Base-by-base conservation (phyloP, 345 rosid genomes). In the Dipteronia sinensis region DNA sequence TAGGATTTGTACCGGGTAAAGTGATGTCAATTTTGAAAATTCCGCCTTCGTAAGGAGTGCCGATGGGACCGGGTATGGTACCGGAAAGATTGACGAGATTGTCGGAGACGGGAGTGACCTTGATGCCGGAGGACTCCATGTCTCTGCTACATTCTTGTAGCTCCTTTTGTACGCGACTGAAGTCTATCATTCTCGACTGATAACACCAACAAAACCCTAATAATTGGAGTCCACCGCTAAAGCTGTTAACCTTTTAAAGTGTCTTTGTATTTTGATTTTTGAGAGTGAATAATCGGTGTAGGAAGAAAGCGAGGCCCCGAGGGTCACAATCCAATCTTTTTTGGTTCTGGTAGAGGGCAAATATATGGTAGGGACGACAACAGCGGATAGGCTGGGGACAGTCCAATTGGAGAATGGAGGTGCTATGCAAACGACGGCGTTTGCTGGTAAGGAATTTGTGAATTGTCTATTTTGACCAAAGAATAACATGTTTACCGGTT, bases 31-130 rank as follows among this genome's bases (percentile, higher is more conserved):
- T 90, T 80, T 87, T 92, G 83, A 92, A 96, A 66, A 87, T 86
- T 55, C 98, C 98, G 29, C 98, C 99, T 83, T 96, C 98, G 63
- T 94, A 96, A 65, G 99, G 99, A 79, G 97, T 92, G 22, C 90
- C 94, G 49, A 85, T 23, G 0, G 99, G 99, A 0, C 99, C 99
- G 1, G 97, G 93, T 6, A 94, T 94, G 79, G 91, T 85, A 76
- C 99, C 98, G 38, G 87, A 83, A 76, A 95, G 83, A 27, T 89
- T 90, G 78, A 91, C 82, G 15, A 96, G 89, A 64, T 83, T 88
- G 73, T 94, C 99, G 72, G 96, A 86, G 78, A 92, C 90, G 0
- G 93, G 93, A 62, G 86, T 38, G 68, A 96, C 94, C 77, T 79
- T 88, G 81, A 96, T 94, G 67, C 98, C 98, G 11, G 94, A 91